A percentile compares a stretch with the other conserved stretches of the same genome.
phyloP scores from a whole-genome alignment of 768 basidiomycete species.

The Xerocomellus amylosporus region DNA sequence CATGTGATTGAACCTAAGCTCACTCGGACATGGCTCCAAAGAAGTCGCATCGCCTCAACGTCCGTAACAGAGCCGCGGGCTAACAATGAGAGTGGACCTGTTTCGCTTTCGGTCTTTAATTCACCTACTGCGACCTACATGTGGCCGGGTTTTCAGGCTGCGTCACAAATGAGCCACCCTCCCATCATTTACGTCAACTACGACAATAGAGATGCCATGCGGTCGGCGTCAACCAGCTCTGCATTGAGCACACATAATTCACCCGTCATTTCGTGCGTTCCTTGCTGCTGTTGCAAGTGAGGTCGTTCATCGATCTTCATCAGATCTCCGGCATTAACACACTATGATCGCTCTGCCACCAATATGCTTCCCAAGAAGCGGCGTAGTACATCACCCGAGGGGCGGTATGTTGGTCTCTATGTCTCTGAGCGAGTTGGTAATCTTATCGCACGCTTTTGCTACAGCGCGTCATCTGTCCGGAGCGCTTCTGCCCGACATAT shows the following conservation, averaged over 20 bases:
- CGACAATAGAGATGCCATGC: slow-evolving; percentile 32
- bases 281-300: slow-evolving; percentile 12
- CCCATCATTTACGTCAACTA: slow-evolving; percentile 41
- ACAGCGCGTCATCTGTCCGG: slow-evolving; percentile 16
- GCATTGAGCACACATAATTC: slow-evolving; percentile 29
- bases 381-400: slow-evolving; percentile 32
- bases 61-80: slow-evolving; percentile 19
- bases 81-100: slow-evolving; percentile 28
- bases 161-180: slow-evolving; percentile 41
- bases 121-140: slow-evolving; percentile 44
- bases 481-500: slow-evolving; percentile 16
- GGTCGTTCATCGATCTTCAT: slow-evolving; percentile 14
- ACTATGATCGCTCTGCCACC: slow-evolving; percentile 27
- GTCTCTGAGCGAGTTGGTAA: background rate
- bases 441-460: slow-evolving; percentile 11
- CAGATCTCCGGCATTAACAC: slow-evolving; percentile 31
- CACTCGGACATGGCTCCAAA: slow-evolving; percentile 16
- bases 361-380: slow-evolving; percentile 33
- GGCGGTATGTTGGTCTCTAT: slow-evolving; percentile 19
- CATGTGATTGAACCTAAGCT: slow-evolving; percentile 14
- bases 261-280: slow-evolving; percentile 31
- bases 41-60: slow-evolving; percentile 23
- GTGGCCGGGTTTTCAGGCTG: slow-evolving; percentile 47
- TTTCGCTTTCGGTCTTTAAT: slow-evolving; percentile 42
- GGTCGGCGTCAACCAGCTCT: slow-evolving; percentile 32